phyloP scores from a whole-genome alignment of 1,284 basidiomycete species.

The Erythrobasidium hasegawianum region DNA sequence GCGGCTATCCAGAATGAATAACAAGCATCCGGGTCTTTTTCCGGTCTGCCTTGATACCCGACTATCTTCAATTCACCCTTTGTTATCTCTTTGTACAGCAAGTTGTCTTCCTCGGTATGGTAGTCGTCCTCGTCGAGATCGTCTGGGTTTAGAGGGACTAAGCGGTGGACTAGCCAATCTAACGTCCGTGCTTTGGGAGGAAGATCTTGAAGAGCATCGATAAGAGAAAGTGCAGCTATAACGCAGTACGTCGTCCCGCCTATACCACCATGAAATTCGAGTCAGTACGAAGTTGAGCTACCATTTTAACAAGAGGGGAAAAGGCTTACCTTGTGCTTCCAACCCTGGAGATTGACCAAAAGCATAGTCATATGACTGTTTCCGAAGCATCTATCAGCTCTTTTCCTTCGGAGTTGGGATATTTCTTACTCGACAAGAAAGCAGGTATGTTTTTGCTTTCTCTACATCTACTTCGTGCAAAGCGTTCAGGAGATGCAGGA shows the following conservation, averaged over 20 bases:
- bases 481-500: slow-evolving; percentile 74
- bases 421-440: slow-evolving; percentile 62
- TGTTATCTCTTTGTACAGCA: background rate
- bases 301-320: no score
- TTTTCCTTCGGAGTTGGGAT: no score
- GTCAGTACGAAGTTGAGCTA: no score
- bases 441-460: slow-evolving; percentile 62
- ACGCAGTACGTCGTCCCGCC: slow-evolving; percentile 93
- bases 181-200: slow-evolving; percentile 58
- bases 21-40: slow-evolving; percentile 81
- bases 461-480: slow-evolving; percentile 61
- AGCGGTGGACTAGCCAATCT: slow-evolving; percentile 73
- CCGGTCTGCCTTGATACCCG: slow-evolving; percentile 79
- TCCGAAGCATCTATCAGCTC: no score
- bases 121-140: slow-evolving; percentile 23
- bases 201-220: slow-evolving; percentile 49
- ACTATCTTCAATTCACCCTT: slow-evolving; percentile 39
- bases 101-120: background rate
- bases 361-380: slow-evolving; percentile 84
- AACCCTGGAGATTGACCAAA: slow-evolving; percentile 75
- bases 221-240: slow-evolving; percentile 67
- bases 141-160: slow-evolving; percentile 49
- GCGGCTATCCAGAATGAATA: slow-evolving; percentile 93
- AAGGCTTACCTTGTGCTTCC: slow-evolving; percentile 82
- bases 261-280: no score